These are phyloP conservation scores for Malassezia obtusa DNA, from an alignment of 1,284 basidiomycete genomes.

Conservation along the genomic window DNA sequence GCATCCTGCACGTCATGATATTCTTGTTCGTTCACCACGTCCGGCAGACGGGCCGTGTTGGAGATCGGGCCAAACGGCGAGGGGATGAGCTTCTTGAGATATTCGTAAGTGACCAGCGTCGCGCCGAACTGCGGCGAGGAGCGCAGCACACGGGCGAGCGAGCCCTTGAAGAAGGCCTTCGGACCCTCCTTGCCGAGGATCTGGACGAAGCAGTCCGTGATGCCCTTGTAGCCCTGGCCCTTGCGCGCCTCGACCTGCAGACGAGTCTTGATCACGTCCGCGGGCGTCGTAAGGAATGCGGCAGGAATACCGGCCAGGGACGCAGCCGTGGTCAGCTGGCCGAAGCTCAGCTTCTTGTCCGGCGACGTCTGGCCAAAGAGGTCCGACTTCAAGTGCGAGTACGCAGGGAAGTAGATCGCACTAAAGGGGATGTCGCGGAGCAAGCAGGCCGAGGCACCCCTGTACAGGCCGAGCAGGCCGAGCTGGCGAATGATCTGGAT, in stretches of 20 bases:
- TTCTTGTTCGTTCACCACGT: conserved; percentile 7
- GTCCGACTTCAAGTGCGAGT: conserved; percentile 68
- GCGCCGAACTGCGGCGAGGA: conserved; percentile 68
- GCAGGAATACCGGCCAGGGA: conserved; percentile 83
- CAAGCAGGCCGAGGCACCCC: conserved; percentile 71
- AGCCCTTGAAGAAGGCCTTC: conserved; percentile 87
- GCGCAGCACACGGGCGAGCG: conserved; percentile 76
- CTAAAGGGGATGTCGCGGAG: conserved; percentile 86
- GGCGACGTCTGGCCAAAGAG: conserved; percentile 90
- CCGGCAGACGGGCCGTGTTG: conserved; percentile 1
- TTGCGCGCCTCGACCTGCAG: conserved; percentile 89
- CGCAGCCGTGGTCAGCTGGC: conserved; percentile 76
- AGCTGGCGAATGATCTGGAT: conserved; percentile 84
- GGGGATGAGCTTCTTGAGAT: conserved; percentile 51
- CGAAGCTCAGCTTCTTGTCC: conserved; percentile 80
- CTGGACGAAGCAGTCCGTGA: conserved; percentile 76
- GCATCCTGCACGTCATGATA: conserved; percentile 2
- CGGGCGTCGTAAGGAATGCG: conserved; percentile 51
- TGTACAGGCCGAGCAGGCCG: conserved; percentile 84
- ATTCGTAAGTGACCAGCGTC: conserved; percentile 79
- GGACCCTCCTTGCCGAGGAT: conserved; percentile 76
- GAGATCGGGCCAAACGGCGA: conserved; percentile 6
- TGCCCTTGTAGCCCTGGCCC: conserved; percentile 88
- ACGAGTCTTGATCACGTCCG: conserved; percentile 97
- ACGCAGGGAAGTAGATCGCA: conserved; percentile 50